phyloP scores from a whole-genome alignment of 2,329 filamentous ascomycete species.

The Dendryphion nanum region DNA sequence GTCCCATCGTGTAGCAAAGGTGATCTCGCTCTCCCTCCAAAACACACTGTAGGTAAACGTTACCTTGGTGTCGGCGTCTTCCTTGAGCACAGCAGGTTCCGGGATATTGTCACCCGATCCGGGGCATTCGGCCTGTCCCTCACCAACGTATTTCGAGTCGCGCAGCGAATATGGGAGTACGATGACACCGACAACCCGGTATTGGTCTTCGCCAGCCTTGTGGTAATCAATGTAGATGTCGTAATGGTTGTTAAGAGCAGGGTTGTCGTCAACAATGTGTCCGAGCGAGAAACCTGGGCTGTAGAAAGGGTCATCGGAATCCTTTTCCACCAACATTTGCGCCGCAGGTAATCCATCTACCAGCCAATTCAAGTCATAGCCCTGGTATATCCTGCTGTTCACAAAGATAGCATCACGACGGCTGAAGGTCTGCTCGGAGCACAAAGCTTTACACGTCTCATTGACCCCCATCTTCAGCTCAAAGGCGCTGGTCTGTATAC shows the following conservation, averaged over 20 bases:
- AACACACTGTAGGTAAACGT: constrained; percentile 90
- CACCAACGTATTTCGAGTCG: constrained; percentile 54
- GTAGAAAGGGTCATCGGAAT: constrained; percentile 78
- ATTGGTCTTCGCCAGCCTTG: constrained; percentile 68
- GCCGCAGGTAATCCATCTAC: constrained; percentile 92
- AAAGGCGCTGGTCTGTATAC: constrained; percentile 95
- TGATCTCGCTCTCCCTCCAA: constrained; percentile 80
- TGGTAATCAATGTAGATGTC: constrained; percentile 94
- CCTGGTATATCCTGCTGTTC: constrained; percentile 76
- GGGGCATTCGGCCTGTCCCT: constrained; percentile 64
- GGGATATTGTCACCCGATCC: constrained; percentile 52
- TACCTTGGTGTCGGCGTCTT: constrained; percentile 64
- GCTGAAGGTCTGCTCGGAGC: constrained; percentile 65
- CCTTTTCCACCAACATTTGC: constrained; percentile 73
- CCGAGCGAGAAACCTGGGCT: constrained; percentile 88
- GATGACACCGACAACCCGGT: constrained; percentile 86
- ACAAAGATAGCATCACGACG: constrained; percentile 71
- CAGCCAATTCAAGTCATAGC: constrained; percentile 92
- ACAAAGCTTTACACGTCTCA: constrained; percentile 82
- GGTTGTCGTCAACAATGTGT: constrained; percentile 50
- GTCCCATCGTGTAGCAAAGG: constrained; percentile 97
- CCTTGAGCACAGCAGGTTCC: constrained; percentile 61
- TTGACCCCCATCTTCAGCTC: constrained; percentile 83
- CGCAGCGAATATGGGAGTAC: constrained; percentile 76
- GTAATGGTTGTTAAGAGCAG: constrained; percentile 88